These are phyloP conservation scores for Aspergillus coremiiformis DNA, from an alignment of 495 filamentous ascomycete species.

Conservation along the genomic window DNA sequence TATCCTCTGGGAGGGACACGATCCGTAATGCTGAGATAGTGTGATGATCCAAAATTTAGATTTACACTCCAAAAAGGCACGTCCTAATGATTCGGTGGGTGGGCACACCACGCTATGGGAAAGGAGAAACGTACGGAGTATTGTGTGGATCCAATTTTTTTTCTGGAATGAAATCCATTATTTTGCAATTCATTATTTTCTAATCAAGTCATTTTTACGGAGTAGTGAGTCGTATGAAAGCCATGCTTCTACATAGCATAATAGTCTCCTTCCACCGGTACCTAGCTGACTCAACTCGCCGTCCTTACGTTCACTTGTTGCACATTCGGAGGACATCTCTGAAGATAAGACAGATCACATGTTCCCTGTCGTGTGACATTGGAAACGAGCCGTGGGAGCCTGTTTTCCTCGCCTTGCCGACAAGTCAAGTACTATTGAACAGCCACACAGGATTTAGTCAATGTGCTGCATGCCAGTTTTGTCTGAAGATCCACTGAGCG, in stretches of 20 bases:
- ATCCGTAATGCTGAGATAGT: conserved; percentile 1
- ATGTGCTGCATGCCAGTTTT: not conserved
- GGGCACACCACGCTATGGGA: not conserved
- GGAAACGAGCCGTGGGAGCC: not conserved
- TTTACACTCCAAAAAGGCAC: not conserved
- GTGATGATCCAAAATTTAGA: conserved; percentile 13
- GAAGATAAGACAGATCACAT: not conserved
- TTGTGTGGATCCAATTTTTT: not conserved
- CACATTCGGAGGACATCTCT: not conserved
- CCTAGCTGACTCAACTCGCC: not conserved
- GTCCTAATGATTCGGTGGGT: not conserved
- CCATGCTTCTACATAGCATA: not conserved
- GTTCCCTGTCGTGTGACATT: not conserved
- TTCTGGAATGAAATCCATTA: not conserved
- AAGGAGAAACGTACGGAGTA: not conserved
- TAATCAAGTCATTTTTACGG: not conserved
- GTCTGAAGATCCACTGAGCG: not conserved
- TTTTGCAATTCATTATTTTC: not conserved
- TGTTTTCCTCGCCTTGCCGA: not conserved
- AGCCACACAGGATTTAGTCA: not conserved
- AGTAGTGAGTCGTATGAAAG: not conserved
- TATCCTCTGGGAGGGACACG: not conserved
- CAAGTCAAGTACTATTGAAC: not conserved
- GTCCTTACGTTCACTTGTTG: not conserved
- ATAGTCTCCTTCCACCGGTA: not conserved